phyloP scores from a whole-genome alignment of 169 alveolate species.

The Plasmodium ovale region DNA sequence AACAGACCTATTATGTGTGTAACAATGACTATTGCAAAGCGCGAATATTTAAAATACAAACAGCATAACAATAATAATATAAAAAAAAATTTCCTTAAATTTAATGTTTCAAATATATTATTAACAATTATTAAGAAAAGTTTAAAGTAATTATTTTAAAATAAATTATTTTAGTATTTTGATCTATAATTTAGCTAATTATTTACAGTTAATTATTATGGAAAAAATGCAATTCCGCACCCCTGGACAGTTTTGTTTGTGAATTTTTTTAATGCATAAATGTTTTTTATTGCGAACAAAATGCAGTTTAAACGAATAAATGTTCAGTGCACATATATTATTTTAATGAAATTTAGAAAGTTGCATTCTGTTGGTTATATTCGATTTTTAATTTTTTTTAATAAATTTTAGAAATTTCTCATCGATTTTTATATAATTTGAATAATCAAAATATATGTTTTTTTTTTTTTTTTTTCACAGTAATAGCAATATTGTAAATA shows the following conservation, averaged over 20 bases:
- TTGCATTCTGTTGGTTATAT: not conserved
- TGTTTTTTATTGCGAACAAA: not conserved
- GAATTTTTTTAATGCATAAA: not conserved
- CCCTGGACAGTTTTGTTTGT: slow-evolving; percentile 5
- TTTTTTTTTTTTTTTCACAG: not conserved
- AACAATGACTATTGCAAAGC: not conserved
- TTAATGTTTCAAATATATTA: not conserved
- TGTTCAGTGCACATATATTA: slow-evolving; percentile 3
- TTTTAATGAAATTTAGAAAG: not conserved
- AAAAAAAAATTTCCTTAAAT: not conserved
- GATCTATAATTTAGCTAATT: not conserved
- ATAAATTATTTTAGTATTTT: not conserved
- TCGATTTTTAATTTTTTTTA: not conserved
- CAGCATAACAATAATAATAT: not conserved
- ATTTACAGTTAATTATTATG: not conserved
- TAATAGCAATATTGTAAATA: not conserved
- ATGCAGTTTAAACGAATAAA: slow-evolving; percentile 6
- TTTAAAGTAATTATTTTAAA: not conserved
- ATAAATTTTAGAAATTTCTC: not conserved
- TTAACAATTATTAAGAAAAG: slow-evolving; percentile 1
- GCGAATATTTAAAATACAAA: slow-evolving; percentile 2
- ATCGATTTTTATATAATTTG: not conserved
- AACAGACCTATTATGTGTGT: not conserved
- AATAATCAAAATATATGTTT: no score
- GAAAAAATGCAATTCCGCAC: slow-evolving; percentile 14